Evolutionary conservation across 23 red algal species (phyloP), one percentile per base, ranked within the genome.

Genomic region (Gracilaria gracilis): DNA sequence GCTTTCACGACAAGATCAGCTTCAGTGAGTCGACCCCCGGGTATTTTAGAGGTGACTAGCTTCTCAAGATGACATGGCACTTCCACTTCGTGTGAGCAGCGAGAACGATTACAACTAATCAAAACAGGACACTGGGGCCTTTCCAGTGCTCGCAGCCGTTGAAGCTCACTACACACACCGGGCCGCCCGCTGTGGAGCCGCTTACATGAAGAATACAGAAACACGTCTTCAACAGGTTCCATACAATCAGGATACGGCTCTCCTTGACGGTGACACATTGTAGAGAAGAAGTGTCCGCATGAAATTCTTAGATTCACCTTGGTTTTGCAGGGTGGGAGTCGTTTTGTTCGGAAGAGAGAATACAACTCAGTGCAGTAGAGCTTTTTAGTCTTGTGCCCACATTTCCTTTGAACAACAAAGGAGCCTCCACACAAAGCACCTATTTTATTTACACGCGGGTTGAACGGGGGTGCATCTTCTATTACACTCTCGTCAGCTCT

Each of bases 11-110:
- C 58, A 8, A 28, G 34, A 44, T 58, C 55, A 37, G 15, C 38
- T 48, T 82, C 28, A 24, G 69, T 24, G 21, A 73, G 5, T 33
- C 75, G 55, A 82, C 25, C 12, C 23, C 88, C 88, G 0, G 88
- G n/a, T 5, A 53, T 0, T 55, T 57, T 61, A 21, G 9, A 42
- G 15, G 34, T 55, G 29, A 82, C 32, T 21, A 48, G 58, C 9
- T 51, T 35, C 29, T 91, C 88, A 32, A 81, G 32, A 73, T 91
- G 88, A 91, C 88, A 91, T 37, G 53, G 61, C 27, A 91, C 29
- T 73, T 91, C 78, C 25, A 82, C 54, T 21, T 37, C 27, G 77
- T 91, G 88, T 12, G 57, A 44, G 51, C 88, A 91, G 48, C 88
- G 74, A 64, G 85, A 44, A 53, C 85, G 85, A 25, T 0, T 38